Evolutionary conservation across 208 protist genomes (phyloP), one percentile per base, ranked within the genome.

Genomic region (Wallacemonas rigidus): DNA sequence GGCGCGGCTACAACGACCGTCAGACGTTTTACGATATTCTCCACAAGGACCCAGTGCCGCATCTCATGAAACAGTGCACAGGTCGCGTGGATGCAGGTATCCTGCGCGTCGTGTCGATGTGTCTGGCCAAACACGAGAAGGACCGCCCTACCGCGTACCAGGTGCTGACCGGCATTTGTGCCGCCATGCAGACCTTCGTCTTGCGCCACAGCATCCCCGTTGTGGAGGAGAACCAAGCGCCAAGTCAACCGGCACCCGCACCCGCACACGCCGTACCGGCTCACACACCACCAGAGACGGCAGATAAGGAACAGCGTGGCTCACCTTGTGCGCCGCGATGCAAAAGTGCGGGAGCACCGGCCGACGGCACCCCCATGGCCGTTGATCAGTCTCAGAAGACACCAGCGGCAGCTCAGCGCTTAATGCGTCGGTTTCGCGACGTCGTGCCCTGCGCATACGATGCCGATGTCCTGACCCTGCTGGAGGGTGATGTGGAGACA

Each of bases 121-220:
- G 89, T 45, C 85, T 94, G 1, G 54, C 68, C 38, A 94, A 94
- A 78, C 65, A 70, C 39, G 89, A 94, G 76, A 48, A 14, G 38
- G 53, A 64, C 11, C 85, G 89, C 1, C 85, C 85, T 2, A 83
- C 78, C 35, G 87, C 89, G 12, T 88, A 74, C 53, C 81, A 92
- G 17, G 60, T 92, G 8, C 80, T 94, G 17, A 82, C 82, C 6
- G 44, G 54, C 54, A 69, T 94, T 58, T 69, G 67, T 54, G 74
- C 77, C 2, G 72, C 74, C 1, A 68, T 94, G 39, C 72, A 80
- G 0, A 50, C 6, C 0, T 86, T 75, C 58, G 81, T 94, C 41
- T 65, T 65, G 5, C 68, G 17, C 38, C 64, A 83, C 12, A 41
- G 75, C 4, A 86, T 93, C 39, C 83, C 82, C 3, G 80, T 93